Base-by-base conservation (phyloP, 208 protist species). In the Trypanosoma theileri region DNA sequence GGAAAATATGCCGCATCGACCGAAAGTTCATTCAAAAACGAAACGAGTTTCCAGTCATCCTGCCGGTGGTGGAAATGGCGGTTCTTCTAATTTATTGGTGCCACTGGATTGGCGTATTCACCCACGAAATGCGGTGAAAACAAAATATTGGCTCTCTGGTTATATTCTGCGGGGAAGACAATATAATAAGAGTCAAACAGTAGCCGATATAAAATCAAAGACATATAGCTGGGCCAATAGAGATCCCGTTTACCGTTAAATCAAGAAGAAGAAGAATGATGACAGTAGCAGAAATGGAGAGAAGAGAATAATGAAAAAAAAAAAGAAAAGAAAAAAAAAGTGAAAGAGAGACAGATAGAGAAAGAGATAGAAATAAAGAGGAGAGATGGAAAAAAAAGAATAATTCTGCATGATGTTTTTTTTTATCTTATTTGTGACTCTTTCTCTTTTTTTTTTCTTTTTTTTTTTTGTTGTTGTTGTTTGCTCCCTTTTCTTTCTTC, bases 141-240 rank as follows among this genome's bases (percentile, higher is more conserved):
- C 89, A 31, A 97, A 97, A 81, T 95, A 94, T 65, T 97, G 92
- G 92, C 88, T 97, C 12, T 97, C 92, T 1, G 92, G 92, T 21
- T 97, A 97, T 77, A 93, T 94, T 54, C 77, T 97, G 12, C 87
- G 89, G 21, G 92, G 92, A 14, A 71, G 92, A 28, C 89, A 95
- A 74, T 95, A 97, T 77, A 92, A 92, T 71, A 75, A 82, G 22
- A 81, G 80, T 50, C 88, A 93, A 51, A 92, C 87, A 3, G 80
- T 91, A n/a, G 88, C 92, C 14, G 92, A 97, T 57, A 79, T 94
- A 69, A 95, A 92, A 71, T 87, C 89, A n/a, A 89, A 88, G 63
- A 94, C 92, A 40, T 97, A 97, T 68, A 91, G 86, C 69, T 97
- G 92, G 92, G 88, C 85, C 3, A 95, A 92, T 74, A 80, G 89